Evolutionary conservation across 2,329 filamentous ascomycete species (phyloP).

Genomic region (Aspergillus pseudonomiae): DNA sequence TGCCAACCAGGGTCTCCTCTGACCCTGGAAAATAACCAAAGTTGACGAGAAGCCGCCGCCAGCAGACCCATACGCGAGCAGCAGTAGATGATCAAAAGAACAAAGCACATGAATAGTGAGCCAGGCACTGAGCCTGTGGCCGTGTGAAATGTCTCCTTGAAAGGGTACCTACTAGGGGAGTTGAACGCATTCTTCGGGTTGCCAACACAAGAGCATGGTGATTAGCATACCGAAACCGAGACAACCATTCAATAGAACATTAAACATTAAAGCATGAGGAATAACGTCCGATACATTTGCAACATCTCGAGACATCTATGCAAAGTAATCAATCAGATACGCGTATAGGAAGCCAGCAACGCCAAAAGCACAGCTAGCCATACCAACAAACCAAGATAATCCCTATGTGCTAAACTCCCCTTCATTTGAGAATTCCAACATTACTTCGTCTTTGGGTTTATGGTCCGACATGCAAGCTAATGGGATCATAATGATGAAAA

Average conservation of each 20-base stretch:
- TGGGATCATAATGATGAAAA: not conserved
- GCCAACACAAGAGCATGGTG: not conserved
- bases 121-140: not conserved
- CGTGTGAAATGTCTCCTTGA: not conserved
- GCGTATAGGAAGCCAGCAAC: not conserved
- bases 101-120: not conserved
- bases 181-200: not conserved
- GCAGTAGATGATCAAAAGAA: not conserved
- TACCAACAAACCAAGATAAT: not conserved
- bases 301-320: not conserved
- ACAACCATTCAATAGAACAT: not conserved
- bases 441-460: not conserved
- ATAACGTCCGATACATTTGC: not conserved
- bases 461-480: not conserved
- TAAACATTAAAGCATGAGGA: not conserved
- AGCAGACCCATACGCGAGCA: not conserved
- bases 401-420: not conserved
- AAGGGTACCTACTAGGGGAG: not conserved
- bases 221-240: not conserved
- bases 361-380: not conserved
- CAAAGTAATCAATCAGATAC: not conserved
- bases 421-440: not conserved
- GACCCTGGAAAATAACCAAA: not conserved
- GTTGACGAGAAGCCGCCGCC: not conserved
- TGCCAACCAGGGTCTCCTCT: not conserved